Base-by-base conservation (phyloP, 768 basidiomycete species). In the Lentinula sp. region DNA sequence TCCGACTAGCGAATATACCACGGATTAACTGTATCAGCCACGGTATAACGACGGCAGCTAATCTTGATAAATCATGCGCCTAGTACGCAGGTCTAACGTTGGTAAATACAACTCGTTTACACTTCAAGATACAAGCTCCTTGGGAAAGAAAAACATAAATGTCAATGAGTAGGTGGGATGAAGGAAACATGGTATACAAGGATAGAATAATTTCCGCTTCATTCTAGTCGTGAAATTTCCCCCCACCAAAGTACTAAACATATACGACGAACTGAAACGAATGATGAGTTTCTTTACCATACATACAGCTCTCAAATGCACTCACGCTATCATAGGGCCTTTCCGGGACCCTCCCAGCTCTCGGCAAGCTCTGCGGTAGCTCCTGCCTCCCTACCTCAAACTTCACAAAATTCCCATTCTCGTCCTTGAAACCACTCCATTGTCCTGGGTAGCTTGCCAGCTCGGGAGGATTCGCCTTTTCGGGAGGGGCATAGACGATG, bases 401-500 rank as follows among this genome's bases (percentile, higher is more conserved):
- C 37, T 68, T 61, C 2, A 77, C 67, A 39, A 77, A 74, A 8
- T 68, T 59, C 3, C 84, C 83, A 59, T 72, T 65, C 60, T 87
- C 80, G 67, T 90, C 79, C 69, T 70, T 72, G 65, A 84, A 91
- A 5, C 84, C 85, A 15, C 78, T 78, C 13, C 72, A 71, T 63
- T 80, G 78, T 1, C 71, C 67, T 1, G 89, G 89, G 64, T 91
- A 89, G 1, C 78, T 71, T 45, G 73, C 71, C 28, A 91, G 75
- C 8, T 91, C 89, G 0, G 67, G 63, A 1, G 89, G 89, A 65
- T 84, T 85, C n/a, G 79, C 77, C 50, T 71, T 69, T 7, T 76
- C 70, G 0, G 69, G 71, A 1, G 89, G 89, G 7, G 86, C 88
- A 60, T 85, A 89, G 34, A 91, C 88, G 63, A 89, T 75, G 65